Evolutionary conservation across 2,329 filamentous ascomycete genomes (phyloP).

Genomic region (Ampelomyces quisqualis): DNA sequence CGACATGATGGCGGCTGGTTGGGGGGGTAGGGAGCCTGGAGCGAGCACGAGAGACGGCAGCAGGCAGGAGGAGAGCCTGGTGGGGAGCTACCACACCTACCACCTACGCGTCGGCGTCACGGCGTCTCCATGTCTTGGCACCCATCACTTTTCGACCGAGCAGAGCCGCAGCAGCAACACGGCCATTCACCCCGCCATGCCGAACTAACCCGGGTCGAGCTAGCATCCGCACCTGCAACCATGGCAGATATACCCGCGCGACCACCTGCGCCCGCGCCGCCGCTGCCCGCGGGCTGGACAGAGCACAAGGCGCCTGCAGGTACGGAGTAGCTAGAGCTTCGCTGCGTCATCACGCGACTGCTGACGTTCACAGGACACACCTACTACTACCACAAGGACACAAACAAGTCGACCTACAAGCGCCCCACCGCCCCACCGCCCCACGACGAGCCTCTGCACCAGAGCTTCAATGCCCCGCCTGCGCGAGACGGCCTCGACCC

Average conservation of each 20-base stretch:
- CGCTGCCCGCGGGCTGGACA: slow-evolving; percentile 82
- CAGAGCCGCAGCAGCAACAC: slow-evolving; percentile 18
- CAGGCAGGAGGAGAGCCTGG: slow-evolving; percentile 16
- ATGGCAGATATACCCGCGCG: slow-evolving; percentile 37
- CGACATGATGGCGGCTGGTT: slow-evolving; percentile 65
- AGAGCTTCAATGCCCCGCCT: slow-evolving; percentile 35
- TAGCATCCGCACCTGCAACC: slow-evolving; percentile 1
- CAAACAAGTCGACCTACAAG: slow-evolving; percentile 84
- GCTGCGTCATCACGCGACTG: slow-evolving; percentile 19
- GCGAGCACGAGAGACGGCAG: slow-evolving; percentile 8
- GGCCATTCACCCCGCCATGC: not conserved
- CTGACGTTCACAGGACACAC: slow-evolving; percentile 61
- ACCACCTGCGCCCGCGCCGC: slow-evolving; percentile 46
- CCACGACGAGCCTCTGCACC: slow-evolving; percentile 3
- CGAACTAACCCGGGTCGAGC: not conserved
- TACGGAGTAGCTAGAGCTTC: slow-evolving; percentile 33
- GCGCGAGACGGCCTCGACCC: slow-evolving; percentile 48
- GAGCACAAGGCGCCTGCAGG: slow-evolving; percentile 84
- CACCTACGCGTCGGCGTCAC: slow-evolving; percentile 38
- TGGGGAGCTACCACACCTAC: slow-evolving; percentile 41
- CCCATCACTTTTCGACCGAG: slow-evolving; percentile 32
- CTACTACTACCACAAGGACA: slow-evolving; percentile 83
- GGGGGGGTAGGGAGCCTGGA: slow-evolving; percentile 1
- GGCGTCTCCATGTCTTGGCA: slow-evolving; percentile 26
- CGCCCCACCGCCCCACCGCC: slow-evolving; percentile 55